Conservation (phyloP, 2,329 filamentous ascomycete species). For the Claviceps spartinae region DNA sequence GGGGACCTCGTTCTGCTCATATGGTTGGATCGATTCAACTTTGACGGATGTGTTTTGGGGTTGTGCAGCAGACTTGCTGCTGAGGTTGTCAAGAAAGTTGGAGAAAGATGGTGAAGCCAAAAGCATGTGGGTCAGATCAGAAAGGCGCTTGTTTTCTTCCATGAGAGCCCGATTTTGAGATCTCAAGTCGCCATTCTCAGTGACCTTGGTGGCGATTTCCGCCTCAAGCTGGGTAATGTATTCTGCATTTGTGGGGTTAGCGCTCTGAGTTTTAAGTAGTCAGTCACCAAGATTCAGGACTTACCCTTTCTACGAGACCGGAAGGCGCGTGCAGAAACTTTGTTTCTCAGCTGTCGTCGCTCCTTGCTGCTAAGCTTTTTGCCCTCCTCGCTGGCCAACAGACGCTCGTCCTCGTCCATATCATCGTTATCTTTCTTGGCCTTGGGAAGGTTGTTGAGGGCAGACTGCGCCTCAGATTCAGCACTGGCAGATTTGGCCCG, state of each 20-base stretch:
- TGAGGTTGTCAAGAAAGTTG: conserved; percentile 61
- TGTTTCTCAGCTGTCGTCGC: conserved; percentile 92
- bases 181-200: conserved; percentile 70
- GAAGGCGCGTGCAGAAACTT: conserved; percentile 95
- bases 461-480: conserved; percentile 30
- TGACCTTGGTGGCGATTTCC: conserved; percentile 72
- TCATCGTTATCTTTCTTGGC: conserved; percentile 91
- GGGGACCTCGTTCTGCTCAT: conserved; percentile 36
- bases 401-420: conserved; percentile 94
- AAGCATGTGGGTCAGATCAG: conserved; percentile 68
- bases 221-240: conserved; percentile 91
- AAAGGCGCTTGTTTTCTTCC: conserved; percentile 74
- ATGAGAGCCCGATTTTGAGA: conserved; percentile 67
- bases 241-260: conserved; percentile 41
- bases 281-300: conserved; percentile 12
- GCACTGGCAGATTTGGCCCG: conserved; percentile 52
- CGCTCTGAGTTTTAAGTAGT: neutral
- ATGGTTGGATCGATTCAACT: conserved; percentile 20
- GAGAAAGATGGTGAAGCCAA: conserved; percentile 71
- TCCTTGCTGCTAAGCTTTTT: conserved; percentile 99
- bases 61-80: conserved; percentile 39
- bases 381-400: conserved; percentile 90
- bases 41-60: conserved; percentile 25
- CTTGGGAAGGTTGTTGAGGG: conserved; percentile 55
- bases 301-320: conserved; percentile 95